These are phyloP conservation scores for Pyrenophora tritici-repentis DNA, from an alignment of 2,329 filamentous ascomycete genomes.

Conservation along the genomic window DNA sequence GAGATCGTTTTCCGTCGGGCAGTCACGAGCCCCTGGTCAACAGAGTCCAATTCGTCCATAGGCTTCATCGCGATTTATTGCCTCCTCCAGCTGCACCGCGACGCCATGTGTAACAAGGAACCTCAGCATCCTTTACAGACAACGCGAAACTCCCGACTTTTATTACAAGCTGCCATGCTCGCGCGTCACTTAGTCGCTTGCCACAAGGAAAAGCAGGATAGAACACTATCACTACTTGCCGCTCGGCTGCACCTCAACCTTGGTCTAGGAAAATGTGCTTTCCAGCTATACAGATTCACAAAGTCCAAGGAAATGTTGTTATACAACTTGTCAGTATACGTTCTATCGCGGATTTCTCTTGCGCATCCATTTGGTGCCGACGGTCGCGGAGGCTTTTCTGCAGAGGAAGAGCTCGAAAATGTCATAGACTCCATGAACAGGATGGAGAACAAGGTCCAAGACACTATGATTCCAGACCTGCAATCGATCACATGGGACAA, in stretches of 20 bases:
- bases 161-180: constrained; percentile 39
- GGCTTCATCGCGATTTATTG: constrained; percentile 29
- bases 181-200: constrained; percentile 28
- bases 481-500: constrained; percentile 37
- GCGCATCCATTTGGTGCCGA: constrained; percentile 41
- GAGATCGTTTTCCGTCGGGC: background rate
- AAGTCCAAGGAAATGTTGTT: constrained; percentile 44
- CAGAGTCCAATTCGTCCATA: constrained; percentile 17
- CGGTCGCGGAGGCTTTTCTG: constrained; percentile 32
- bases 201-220: constrained; percentile 33
- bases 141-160: constrained; percentile 20
- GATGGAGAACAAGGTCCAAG: constrained; percentile 35
- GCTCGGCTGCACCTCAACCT: constrained; percentile 39
- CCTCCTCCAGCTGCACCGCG: constrained; percentile 30
- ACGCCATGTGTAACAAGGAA: constrained; percentile 1
- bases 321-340: constrained; percentile 38
- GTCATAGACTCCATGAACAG: constrained; percentile 35
- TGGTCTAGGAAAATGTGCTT: constrained; percentile 38
- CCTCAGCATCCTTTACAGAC: constrained; percentile 2
- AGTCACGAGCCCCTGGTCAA: no score
- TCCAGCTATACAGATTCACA: constrained; percentile 32
- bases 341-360: constrained; percentile 40
- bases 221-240: constrained; percentile 37
- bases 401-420: constrained; percentile 36
- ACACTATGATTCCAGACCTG: constrained; percentile 34